Evolutionary conservation across 1,139 yeast genomes (phyloP), one percentile per base, ranked within the genome.

Genomic region (Yamadazyma atlantica): DNA sequence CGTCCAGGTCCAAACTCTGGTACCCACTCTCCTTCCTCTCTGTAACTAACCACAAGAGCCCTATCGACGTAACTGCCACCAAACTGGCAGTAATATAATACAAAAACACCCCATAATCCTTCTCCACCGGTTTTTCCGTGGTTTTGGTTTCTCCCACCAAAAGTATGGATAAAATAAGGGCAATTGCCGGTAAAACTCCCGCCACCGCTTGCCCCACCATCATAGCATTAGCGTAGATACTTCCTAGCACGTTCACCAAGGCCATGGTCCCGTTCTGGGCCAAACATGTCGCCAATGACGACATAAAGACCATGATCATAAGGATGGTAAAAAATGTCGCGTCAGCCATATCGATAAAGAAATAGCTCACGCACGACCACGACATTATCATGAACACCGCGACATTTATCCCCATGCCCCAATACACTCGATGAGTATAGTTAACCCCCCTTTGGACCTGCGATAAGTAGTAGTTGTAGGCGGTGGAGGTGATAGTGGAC

Each of bases 201-300:
- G 97, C 89, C 11, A 90, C 68, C 0, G 96, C 96, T 59, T 92
- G 96, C 1, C 98, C 98, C 4, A 89, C 89, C 85, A 92, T 86
- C 3, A 85, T 85, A 0, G 86, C 95, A 53, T 90, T 95, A 12
- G 90, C 87, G 55, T 81, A 87, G 2, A 79, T 72, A 3, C 88
- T 78, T 2, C 95, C 94, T 57, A 81, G 70, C 3, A 85, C 82
- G 52, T 85, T 86, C 3, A 86, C 94, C 23, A 87, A 72, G 2
- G 97, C 95, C 81, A 89, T 80, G 13, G 87, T 75, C 7, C 97
- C 97, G 53, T 88, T 92, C 55, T 92, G 98, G 1, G 94, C 82
- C 48, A 79, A 60, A 38, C 87, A 80, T 0, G 89, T 79, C 9
- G 87, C 86, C 42, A 79, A 46, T 1, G 92, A 72, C 32, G 87